Percentiles rank a stretch among this genome's conserved stretches.
Evolutionary conservation across 2,329 filamentous ascomycete genomes (phyloP).

Genomic region (Cladosporium sp.): DNA sequence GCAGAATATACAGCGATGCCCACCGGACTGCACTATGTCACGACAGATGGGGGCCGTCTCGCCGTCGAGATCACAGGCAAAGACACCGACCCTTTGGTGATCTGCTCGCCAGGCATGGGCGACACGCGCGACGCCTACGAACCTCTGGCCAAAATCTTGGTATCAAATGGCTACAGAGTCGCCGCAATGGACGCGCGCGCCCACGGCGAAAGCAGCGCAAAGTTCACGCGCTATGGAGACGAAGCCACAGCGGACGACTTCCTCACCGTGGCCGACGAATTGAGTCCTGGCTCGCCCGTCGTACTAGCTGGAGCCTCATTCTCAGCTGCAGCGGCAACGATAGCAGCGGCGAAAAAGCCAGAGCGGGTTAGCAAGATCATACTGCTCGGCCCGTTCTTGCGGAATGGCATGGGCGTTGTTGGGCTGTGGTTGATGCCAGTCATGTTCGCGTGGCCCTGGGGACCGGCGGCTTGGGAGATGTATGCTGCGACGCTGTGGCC

Average conservation of each 20-base stretch:
- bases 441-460: constrained; percentile 19
- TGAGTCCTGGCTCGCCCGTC: constrained; percentile 17
- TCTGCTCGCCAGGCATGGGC: constrained; percentile 20
- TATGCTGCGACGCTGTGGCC: constrained; percentile 20
- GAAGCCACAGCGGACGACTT: constrained; percentile 19
- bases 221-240: constrained; percentile 18
- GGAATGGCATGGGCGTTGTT: constrained; percentile 12
- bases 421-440: constrained; percentile 12
- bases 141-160: constrained; percentile 8
- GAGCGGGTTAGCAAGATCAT: constrained; percentile 13
- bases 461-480: constrained; percentile 16
- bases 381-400: constrained; percentile 18
- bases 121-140: constrained; percentile 16
- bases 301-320: constrained; percentile 18
- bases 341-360: constrained; percentile 14
- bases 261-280: constrained; percentile 6
- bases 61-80: constrained; percentile 16
- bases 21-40: background rate
- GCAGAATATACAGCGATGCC: background rate
- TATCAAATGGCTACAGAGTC: constrained; percentile 16
- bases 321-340: constrained; percentile 13
- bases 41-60: constrained; percentile 11
- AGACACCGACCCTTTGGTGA: constrained; percentile 11
- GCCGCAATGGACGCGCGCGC: constrained; percentile 18
- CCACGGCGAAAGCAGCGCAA: constrained; percentile 19